phyloP scores from a whole-genome alignment of 2,329 filamentous ascomycete genomes.

The Penicillium crustosum region DNA sequence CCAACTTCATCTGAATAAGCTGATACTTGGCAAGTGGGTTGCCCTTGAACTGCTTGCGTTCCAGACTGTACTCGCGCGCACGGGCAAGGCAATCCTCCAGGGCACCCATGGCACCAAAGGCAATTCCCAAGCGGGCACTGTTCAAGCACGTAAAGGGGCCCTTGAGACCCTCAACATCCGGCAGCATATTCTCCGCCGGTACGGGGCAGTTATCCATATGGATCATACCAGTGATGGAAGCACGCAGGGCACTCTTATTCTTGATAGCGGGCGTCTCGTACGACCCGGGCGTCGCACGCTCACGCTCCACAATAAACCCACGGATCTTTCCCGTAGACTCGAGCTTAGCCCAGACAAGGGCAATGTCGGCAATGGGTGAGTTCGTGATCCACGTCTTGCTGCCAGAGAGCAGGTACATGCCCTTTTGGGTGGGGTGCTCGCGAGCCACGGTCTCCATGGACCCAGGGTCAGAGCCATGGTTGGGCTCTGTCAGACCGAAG shows the following conservation, averaged over 20 bases:
- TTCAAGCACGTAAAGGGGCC: slow-evolving; percentile 95
- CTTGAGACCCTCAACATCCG: slow-evolving; percentile 77
- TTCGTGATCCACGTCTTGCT: slow-evolving; percentile 97
- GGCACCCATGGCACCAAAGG: slow-evolving; percentile 89
- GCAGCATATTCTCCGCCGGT: slow-evolving; percentile 89
- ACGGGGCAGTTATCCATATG: slow-evolving; percentile 90
- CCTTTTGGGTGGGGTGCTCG: slow-evolving; percentile 78
- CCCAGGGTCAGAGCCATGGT: slow-evolving; percentile 88
- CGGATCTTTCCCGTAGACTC: slow-evolving; percentile 90
- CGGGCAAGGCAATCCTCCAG: slow-evolving; percentile 86
- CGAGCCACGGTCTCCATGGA: slow-evolving; percentile 88
- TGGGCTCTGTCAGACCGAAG: slow-evolving; percentile 88
- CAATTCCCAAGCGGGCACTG: slow-evolving; percentile 88
- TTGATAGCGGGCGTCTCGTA: slow-evolving; percentile 89
- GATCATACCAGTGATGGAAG: slow-evolving; percentile 97
- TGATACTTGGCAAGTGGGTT: slow-evolving; percentile 96
- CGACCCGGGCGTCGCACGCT: slow-evolving; percentile 80
- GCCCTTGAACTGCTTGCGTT: slow-evolving; percentile 92
- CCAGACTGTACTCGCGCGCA: slow-evolving; percentile 81
- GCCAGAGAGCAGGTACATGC: slow-evolving; percentile 75
- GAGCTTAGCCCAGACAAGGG: slow-evolving; percentile 90
- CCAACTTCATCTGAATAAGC: slow-evolving; percentile 95
- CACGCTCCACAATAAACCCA: slow-evolving; percentile 85
- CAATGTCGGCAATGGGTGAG: slow-evolving; percentile 80
- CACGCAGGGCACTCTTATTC: slow-evolving; percentile 91